A percentile compares a stretch with the other conserved stretches of the same genome.
Evolutionary conservation across 371 early-diverging fungal genomes (phyloP).

Genomic region (Rhizopus sp.): DNA sequence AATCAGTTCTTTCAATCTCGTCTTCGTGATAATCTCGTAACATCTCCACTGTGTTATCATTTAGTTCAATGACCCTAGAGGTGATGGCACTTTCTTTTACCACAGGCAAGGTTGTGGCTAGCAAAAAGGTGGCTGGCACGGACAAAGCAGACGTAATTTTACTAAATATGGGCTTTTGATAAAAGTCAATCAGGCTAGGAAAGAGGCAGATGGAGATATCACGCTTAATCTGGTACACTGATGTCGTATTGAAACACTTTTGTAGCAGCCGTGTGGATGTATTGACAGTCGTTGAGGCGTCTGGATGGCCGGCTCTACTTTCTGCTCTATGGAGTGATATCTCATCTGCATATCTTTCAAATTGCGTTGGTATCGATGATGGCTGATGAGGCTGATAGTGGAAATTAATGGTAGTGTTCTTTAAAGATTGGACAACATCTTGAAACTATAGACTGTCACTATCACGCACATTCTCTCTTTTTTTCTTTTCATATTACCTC

Average conservation of each 20-base stretch:
- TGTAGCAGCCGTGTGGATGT: background rate
- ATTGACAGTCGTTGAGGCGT: background rate
- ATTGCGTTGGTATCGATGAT: background rate
- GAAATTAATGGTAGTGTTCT: constrained; percentile 24
- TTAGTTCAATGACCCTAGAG: constrained; percentile 15
- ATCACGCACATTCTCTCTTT: background rate
- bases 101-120: constrained; percentile 62
- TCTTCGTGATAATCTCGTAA: constrained; percentile 31
- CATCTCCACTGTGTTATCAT: constrained; percentile 32
- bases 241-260: constrained; percentile 10
- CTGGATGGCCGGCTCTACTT: constrained; percentile 8
- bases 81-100: constrained; percentile 44
- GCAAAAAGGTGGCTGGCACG: constrained; percentile 54
- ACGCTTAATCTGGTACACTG: constrained; percentile 1
- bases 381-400: constrained; percentile 1
- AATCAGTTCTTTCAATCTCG: constrained; percentile 10
- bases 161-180: constrained; percentile 51
- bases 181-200: constrained; percentile 55
- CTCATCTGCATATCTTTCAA: constrained; percentile 20
- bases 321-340: constrained; percentile 22
- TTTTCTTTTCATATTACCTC: constrained; percentile 30
- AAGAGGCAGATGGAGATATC: constrained; percentile 41
- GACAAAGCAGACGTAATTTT: constrained; percentile 56
- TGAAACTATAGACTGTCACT: constrained; percentile 39
- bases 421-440: constrained; percentile 52